Evolutionary conservation across 1,284 basidiomycete genomes (phyloP), one percentile per base, ranked within the genome.

Genomic region (Marasmius oreades): DNA sequence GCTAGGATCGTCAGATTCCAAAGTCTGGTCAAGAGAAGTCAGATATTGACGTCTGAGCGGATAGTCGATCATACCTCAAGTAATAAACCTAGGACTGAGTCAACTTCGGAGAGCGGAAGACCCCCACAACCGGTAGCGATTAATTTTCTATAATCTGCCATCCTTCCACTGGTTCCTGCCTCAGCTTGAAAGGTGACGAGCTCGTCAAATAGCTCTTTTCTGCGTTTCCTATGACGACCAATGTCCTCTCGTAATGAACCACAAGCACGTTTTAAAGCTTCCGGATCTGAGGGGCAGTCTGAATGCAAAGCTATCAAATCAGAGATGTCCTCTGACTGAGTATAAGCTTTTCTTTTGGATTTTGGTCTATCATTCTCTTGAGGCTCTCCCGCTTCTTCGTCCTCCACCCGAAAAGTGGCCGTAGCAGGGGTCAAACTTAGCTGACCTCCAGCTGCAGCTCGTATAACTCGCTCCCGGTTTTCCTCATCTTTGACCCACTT

Each of bases 71-170:
- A 63, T 64, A 92, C 92, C 82, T 94, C 92, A 23, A 93, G 78
- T 45, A 95, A 73, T 79, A 91, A 88, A 43, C 84, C 85, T 57
- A 96, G 78, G 5, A 93, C 86, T 59, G 83, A 82, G 64, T 97
- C 94, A 31, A 97, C 89, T 62, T 96, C 93, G 26, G 85, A 78
- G 1, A 87, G 80, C 1, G 87, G 81, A n/a, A 95, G 81, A 0
- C 92, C 92, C n/a, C 92, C 91, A 70, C 92, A 94, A 0, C 92
- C 93, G 11, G 92, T 85, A 18, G 89, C 88, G 64, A 97, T 93
- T 54, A 97, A 72, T 59, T 87, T 79, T 61, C 93, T 78, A 69
- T 97, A 98, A 62, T 95, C 90, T 1, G 84, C 80, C 84, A 97
- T 94, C 59, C 87, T 81, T 22, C 91, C 92, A 28, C 88, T 86